phyloP scores from a whole-genome alignment of 2,329 filamentous ascomycete genomes.

The Epichloe elymi region DNA sequence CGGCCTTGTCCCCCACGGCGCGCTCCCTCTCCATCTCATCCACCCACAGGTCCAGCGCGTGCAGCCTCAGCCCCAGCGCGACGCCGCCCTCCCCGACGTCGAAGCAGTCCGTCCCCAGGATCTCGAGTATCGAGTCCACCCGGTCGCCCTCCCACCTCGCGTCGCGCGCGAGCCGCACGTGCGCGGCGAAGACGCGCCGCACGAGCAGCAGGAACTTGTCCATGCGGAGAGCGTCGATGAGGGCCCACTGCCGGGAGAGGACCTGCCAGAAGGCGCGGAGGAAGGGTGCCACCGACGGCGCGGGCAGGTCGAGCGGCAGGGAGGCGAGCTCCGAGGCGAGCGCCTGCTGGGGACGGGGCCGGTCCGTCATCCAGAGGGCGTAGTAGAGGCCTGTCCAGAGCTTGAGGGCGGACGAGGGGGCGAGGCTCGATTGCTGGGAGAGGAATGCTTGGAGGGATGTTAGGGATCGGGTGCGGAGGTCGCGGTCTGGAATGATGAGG shows the following conservation, averaged over 20 bases:
- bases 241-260: constrained; percentile 57
- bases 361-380: constrained; percentile 87
- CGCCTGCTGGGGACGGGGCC: constrained; percentile 72
- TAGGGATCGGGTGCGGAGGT: constrained; percentile 64
- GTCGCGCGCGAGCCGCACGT: constrained; percentile 37
- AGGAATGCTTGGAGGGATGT: constrained; percentile 68
- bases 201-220: constrained; percentile 89
- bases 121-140: constrained; percentile 14
- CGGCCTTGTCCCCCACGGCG: constrained; percentile 24
- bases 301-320: constrained; percentile 45
- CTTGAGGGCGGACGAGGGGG: constrained; percentile 62
- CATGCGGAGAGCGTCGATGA: constrained; percentile 63
- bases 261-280: constrained; percentile 59
- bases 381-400: constrained; percentile 94
- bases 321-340: constrained; percentile 66
- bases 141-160: constrained; percentile 19
- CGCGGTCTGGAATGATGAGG: constrained; percentile 46
- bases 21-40: constrained; percentile 73
- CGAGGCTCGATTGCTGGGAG: constrained; percentile 43
- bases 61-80: constrained; percentile 73
- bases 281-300: constrained; percentile 29
- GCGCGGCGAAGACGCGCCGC: constrained; percentile 62
- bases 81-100: constrained; percentile 37
- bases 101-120: constrained; percentile 20
- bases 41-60: constrained; percentile 81